Conservation (phyloP, 305 asterid species). For the Fraxinus latifolia region DNA sequence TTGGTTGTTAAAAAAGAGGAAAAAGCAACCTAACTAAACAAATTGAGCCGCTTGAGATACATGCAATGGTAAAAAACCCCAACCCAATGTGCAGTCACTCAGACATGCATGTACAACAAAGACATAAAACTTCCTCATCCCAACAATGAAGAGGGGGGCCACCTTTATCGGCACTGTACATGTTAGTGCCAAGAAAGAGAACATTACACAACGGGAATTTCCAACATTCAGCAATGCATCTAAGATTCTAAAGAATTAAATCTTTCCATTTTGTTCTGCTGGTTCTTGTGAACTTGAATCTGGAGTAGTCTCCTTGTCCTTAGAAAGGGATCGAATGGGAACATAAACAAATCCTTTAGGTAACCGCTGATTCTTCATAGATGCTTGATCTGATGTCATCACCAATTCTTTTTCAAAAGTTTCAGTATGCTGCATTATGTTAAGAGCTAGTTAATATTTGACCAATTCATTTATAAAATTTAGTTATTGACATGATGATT, state of each 20-base stretch:
- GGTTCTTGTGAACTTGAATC: conserved; percentile 50
- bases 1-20: neutral
- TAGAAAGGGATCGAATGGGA: conserved; percentile 67
- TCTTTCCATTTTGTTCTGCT: conserved; percentile 43
- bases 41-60: conserved; percentile 36
- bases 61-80: conserved; percentile 41
- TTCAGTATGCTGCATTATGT: conserved; percentile 56
- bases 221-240: neutral
- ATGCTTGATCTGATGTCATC: conserved; percentile 94
- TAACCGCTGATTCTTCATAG: conserved; percentile 78
- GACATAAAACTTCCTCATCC: conserved; percentile 17
- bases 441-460: conserved; percentile 9
- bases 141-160: conserved; percentile 10
- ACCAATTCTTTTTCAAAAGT: conserved; percentile 76
- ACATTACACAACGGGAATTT: conserved; percentile 11
- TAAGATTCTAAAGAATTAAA: neutral
- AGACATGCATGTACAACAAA: conserved; percentile 40
- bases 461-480: neutral
- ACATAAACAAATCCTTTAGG: conserved; percentile 89
- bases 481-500: neutral
- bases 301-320: conserved; percentile 57
- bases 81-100: conserved; percentile 43
- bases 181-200: conserved; percentile 17
- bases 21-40: conserved; percentile 29
- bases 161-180: conserved; percentile 19